Evolutionary conservation across 192 early-diverging fungal genomes (phyloP), one percentile per base, ranked within the genome.

Genomic region (Backusella macrospora): DNA sequence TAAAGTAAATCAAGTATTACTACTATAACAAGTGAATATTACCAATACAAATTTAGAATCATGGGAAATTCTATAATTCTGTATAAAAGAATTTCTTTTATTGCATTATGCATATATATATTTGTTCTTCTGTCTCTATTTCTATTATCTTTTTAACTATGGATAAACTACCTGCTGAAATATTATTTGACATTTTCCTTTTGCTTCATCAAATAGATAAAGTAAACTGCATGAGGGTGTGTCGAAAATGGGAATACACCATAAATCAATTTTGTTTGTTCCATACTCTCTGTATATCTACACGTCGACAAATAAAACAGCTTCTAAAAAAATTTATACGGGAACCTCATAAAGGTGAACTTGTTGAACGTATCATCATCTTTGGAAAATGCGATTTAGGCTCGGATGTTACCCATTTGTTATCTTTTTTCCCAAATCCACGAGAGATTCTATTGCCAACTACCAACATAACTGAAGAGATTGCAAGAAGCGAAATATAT

Each of bases 191-290:
- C 10, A 59, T 59, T 0, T 59, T 59, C 4, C 21, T 59, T 26
- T 23, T 59, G 21, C 52, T 59, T 59, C 52, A 59, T 21, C 52
- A 59, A 59, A 59, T 12, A 23, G 52, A 59, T 21, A 59, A 59
- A 59, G 21, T 59, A 23, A 23, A 23, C 13, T 59, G 52, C 10
- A 59, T 59, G 52, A 23, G 21, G 4, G 52, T 59, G 10, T 59
- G 52, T 9, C 21, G 26, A 26, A 59, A 59, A 59, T 59, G 52
- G 52, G 52, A 59, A 26, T 59, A 26, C 21, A 23, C 9, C 3
- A 9, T 59, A 59, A 59, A 12, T 26, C 21, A 59, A 23, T 59
- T 59, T 26, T 59, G 52, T 26, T 26, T 59, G 26, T 23, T 59
- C 8, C 52, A 59, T 13, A 59, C 52, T 59, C 52, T 59, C 23